These are phyloP conservation scores for Cicer judaicum DNA, from an alignment of 306 rosid genomes.

Conservation along the genomic window DNA sequence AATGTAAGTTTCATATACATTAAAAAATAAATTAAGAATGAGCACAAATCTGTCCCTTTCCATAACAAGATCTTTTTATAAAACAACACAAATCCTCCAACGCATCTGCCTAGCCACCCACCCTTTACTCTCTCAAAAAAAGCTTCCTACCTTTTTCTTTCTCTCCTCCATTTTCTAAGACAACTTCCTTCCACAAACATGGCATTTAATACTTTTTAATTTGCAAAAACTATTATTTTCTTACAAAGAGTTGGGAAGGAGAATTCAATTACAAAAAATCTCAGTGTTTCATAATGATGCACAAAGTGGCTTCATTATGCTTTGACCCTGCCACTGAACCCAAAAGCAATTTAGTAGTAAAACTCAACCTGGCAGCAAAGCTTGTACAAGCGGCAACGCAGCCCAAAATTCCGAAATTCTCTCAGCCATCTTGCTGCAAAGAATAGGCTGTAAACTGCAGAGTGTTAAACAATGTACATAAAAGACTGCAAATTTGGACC, in stretches of 20 bases:
- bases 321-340: conserved; percentile 5
- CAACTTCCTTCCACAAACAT: conserved; percentile 1
- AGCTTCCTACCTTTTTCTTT: neutral
- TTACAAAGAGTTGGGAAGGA: neutral
- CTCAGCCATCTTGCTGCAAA: conserved; percentile 88
- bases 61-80: neutral
- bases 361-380: conserved; percentile 87
- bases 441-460: conserved; percentile 70
- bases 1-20: neutral
- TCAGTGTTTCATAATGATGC: conserved; percentile 24
- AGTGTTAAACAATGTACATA: conserved; percentile 49
- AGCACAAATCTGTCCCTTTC: neutral
- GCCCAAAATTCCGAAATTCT: conserved; percentile 78
- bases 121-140: neutral
- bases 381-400: conserved; percentile 82
- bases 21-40: conserved; percentile 4
- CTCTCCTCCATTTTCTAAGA: conserved; percentile 11
- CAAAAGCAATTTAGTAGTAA: conserved; percentile 24
- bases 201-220: conserved; percentile 2
- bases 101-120: neutral
- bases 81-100: neutral
- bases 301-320: conserved; percentile 28
- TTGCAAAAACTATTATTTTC: conserved; percentile 27
- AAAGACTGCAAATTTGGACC: conserved; percentile 36
- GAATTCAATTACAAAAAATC: conserved; percentile 23